Conservation (phyloP, 192 early-diverging fungal species). For the Podila epicladia region DNA sequence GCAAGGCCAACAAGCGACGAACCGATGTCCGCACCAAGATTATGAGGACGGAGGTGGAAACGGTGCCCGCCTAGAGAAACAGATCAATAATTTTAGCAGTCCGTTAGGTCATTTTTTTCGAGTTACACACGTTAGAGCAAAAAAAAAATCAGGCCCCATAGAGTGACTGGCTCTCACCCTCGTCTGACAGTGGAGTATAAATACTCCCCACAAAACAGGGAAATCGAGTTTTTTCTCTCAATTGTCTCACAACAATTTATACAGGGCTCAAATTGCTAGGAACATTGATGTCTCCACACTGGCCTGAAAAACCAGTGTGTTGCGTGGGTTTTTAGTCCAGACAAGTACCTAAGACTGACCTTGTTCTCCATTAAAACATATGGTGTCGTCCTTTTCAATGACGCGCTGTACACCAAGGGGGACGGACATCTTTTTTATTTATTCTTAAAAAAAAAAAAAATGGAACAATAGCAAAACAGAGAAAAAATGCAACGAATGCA, state of each 20-base stretch:
- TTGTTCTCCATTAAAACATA: constrained; percentile 10
- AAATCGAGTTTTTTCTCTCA: neutral
- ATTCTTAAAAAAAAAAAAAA: neutral
- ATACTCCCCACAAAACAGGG: neutral
- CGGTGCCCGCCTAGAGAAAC: constrained; percentile 31
- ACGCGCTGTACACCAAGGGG: constrained; percentile 12
- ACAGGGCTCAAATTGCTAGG: constrained; percentile 9
- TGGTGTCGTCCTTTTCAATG: constrained; percentile 11
- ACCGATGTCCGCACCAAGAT: constrained; percentile 32
- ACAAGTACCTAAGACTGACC: constrained; percentile 9
- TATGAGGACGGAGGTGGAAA: constrained; percentile 39
- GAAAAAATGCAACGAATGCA: no score
- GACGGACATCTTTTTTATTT: constrained; percentile 4
- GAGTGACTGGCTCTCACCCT: neutral
- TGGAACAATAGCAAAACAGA: neutral
- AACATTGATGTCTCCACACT: neutral
- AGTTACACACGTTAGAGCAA: no score
- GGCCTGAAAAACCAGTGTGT: constrained; percentile 11
- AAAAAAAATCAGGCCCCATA: neutral
- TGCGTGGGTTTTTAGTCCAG: constrained; percentile 10
- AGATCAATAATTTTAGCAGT: neutral
- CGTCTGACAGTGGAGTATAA: neutral
- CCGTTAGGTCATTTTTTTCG: neutral
- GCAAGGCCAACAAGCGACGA: constrained; percentile 35
- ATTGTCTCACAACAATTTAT: constrained; percentile 11